Evolutionary conservation across 495 filamentous ascomycete species (phyloP), one percentile per base, ranked within the genome.

Genomic region (Gamarada debralockiae): DNA sequence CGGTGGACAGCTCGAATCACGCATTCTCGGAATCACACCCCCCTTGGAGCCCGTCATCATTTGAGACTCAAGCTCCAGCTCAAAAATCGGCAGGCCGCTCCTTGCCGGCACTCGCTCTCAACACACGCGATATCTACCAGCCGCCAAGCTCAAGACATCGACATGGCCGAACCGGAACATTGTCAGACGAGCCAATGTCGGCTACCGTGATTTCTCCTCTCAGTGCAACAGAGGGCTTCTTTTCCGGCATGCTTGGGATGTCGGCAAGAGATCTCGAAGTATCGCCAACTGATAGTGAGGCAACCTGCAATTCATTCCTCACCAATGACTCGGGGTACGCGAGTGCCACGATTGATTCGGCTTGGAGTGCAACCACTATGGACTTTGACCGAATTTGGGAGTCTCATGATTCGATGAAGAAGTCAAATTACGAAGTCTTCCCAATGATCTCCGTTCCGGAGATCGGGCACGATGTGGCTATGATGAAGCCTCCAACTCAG

Each of bases 201-300:
- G 47, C 38, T 3, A 52, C 46, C 8, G 54, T 59, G 2, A 48
- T 62, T 14, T 58, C 55, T 18, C 59, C 59, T 17, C 24, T 62
- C 27, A 56, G 59, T 45, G 31, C 55, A 13, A 29, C 34, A 1
- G 54, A 36, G 20, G 36, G 25, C 1, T 49, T 48, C 24, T n/a
- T 23, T 27, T 22, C 29, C 24, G 40, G 40, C 9, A 33, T 39
- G 25, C 13, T 37, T 10, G 29, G 9, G 50, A 42, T 17, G 21
- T 42, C 23, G 34, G 29, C 34, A 42, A 41, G n/a, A n/a, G n/a
- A n/a, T 39, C 14, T 55, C 22, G 44, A 48, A 29, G 46, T 62
- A 12, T 62, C 59, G 2, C 59, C 59, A 3, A 62, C 59, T 17
- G 56, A 59, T 34, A 62, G 42, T n/a, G 56, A 48, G 9, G 43